Evolutionary conservation across 2,329 filamentous ascomycete genomes (phyloP).

Genomic region (Pseudocercospora fijiensis): DNA sequence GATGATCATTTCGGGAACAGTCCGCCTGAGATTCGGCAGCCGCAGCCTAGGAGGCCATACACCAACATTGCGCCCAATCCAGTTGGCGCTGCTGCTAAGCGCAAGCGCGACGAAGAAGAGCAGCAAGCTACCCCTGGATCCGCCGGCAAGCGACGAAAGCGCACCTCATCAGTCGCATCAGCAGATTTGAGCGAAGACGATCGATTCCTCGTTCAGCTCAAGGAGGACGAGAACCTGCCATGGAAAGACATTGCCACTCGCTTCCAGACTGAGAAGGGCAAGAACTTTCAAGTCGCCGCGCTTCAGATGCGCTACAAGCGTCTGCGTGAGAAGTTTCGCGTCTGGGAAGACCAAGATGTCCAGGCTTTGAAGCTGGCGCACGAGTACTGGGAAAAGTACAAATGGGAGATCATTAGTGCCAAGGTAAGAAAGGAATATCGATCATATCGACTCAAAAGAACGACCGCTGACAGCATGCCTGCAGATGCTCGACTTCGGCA

Average conservation of each 20-base stretch:
- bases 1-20: constrained; percentile 34
- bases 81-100: constrained; percentile 40
- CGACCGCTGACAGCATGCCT: neutral
- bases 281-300: constrained; percentile 52
- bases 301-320: constrained; percentile 57
- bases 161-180: constrained; percentile 39
- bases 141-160: constrained; percentile 43
- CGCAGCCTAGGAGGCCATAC: constrained; percentile 45
- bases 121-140: constrained; percentile 25
- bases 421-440: constrained; percentile 44
- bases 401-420: constrained; percentile 55
- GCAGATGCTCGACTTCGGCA: constrained; percentile 54
- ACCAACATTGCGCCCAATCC: constrained; percentile 48
- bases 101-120: constrained; percentile 41
- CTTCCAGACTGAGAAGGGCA: constrained; percentile 51
- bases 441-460: neutral
- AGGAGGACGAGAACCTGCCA: constrained; percentile 53
- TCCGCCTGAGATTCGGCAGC: constrained; percentile 35
- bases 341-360: constrained; percentile 54
- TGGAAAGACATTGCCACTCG: constrained; percentile 57
- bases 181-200: constrained; percentile 53
- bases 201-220: constrained; percentile 50
- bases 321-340: constrained; percentile 51
- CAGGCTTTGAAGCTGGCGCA: constrained; percentile 51
- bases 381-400: constrained; percentile 55